These are phyloP conservation scores for Venturia nashicola DNA, from an alignment of 2,329 filamentous ascomycete species.

Conservation along the genomic window DNA sequence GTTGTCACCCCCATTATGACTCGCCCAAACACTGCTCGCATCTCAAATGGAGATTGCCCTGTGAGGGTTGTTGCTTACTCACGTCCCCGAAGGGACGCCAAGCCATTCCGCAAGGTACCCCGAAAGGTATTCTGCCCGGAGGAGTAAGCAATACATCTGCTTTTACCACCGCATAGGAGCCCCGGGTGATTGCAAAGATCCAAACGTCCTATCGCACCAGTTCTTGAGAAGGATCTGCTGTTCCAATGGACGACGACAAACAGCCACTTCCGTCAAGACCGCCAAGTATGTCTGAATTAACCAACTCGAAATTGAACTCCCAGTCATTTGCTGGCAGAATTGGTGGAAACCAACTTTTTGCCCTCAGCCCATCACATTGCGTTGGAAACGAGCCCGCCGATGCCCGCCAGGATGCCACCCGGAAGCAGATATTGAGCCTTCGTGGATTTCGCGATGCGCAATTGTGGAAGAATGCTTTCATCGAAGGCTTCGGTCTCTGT, in stretches of 20 bases:
- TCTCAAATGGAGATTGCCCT: background rate
- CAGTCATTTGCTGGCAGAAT: slow-evolving; percentile 14
- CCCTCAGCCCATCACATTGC: slow-evolving; percentile 10
- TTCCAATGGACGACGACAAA: background rate
- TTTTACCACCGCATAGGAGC: too few relatives aligned
- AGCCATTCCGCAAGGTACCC: background rate
- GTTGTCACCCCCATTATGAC: background rate
- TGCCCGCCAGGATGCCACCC: slow-evolving; percentile 3
- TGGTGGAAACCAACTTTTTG: slow-evolving; percentile 15
- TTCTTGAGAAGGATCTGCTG: background rate
- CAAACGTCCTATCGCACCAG: background rate
- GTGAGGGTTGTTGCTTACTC: background rate
- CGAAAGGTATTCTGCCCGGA: background rate
- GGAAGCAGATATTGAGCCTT: slow-evolving; percentile 3
- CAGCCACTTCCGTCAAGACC: background rate
- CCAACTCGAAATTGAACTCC: slow-evolving; percentile 3
- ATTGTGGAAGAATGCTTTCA: slow-evolving; percentile 7
- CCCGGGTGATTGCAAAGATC: background rate
- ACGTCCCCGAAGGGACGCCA: background rate
- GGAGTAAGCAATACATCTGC: background rate
- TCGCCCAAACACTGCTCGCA: too few relatives aligned
- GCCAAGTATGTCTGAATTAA: background rate
- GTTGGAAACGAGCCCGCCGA: slow-evolving; percentile 11
- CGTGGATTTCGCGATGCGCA: slow-evolving; percentile 5
- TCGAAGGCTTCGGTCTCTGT: slow-evolving; percentile 9